Evolutionary conservation across 768 basidiomycete species (phyloP), one percentile per base, ranked within the genome.

Genomic region (Tricholoma terreum): DNA sequence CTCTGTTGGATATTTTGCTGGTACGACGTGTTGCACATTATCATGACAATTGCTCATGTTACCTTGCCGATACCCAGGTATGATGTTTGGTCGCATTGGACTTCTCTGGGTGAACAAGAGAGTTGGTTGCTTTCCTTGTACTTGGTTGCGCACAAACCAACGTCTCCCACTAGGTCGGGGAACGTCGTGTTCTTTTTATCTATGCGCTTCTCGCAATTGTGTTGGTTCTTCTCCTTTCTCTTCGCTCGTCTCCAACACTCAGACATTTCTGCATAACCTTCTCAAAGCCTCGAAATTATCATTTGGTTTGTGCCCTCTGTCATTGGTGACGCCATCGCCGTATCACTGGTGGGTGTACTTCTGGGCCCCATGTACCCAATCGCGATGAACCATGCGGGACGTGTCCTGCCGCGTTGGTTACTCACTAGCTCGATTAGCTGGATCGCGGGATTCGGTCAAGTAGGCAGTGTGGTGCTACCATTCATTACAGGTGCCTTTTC

Each of bases 281-380:
- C 6, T 27, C 34, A 21, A 42, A 85, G 85, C 3, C 75, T 91
- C n/a, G 83, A 89, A 64, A 63, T 90, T 27, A 63, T 86, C 6
- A 74, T 91, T 35, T 92, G 89, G 89, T 75, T 86, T 27, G 80
- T 84, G 0, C 85, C 85, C 22, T 85, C 83, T 4, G 73, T 90
- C 14, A 73, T 89, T 9, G 85, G 81, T 3, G 78, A 82, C 61
- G 89, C 82, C 2, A 75, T 90, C 2, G 82, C 85, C 0, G 77
- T 90, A 19, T 79, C 86, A 1, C 61, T 89, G 46, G 72, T 89
- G 12, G 90, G 89, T n/a, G 48, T 90, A 7, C 69, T 89, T 17
- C 74, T 92, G n/a, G 90, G 87, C 0, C 89, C 88, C 2, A 82
- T 90, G 73, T 90, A 86, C 65, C 87, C 87, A 0, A 81, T 89